Conservation (phyloP, 257 asterid genomes). For the Petrea volubilis region DNA sequence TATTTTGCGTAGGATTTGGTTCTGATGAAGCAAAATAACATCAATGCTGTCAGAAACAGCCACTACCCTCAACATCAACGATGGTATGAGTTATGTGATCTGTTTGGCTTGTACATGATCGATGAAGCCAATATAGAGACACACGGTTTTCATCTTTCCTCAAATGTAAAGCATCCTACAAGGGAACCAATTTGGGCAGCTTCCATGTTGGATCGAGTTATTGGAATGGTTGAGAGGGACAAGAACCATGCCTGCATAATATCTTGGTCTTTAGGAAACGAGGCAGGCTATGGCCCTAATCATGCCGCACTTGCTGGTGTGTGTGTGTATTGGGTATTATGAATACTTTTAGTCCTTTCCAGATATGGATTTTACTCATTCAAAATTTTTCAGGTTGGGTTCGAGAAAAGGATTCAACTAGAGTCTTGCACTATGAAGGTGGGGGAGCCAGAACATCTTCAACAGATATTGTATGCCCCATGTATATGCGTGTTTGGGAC, state of each 20-base stretch:
- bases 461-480: constrained; percentile 96
- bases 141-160: constrained; percentile 82
- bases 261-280: constrained; percentile 96
- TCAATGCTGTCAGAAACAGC: constrained; percentile 95
- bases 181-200: constrained; percentile 80
- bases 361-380: constrained; percentile 1
- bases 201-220: constrained; percentile 89
- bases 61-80: constrained; percentile 96
- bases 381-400: constrained; percentile 70
- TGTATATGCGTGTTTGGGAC: constrained; percentile 95
- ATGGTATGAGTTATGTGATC: constrained; percentile 97
- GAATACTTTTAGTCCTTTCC: constrained; percentile 6
- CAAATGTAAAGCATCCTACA: constrained; percentile 75
- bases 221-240: constrained; percentile 98
- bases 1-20: constrained; percentile 71
- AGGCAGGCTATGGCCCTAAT: constrained; percentile 92
- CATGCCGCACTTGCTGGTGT: constrained; percentile 94
- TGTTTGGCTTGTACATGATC: constrained; percentile 98
- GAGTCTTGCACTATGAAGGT: constrained; percentile 92
- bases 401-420: constrained; percentile 83
- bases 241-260: constrained; percentile 91
- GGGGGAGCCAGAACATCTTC: constrained; percentile 92
- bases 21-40: constrained; percentile 88
- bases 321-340: constrained; percentile 6
- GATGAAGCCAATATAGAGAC: constrained; percentile 99